A percentile compares a stretch with the other conserved stretches of the same genome.
These are phyloP conservation scores for Escovopsis weberi DNA, from an alignment of 2,329 filamentous ascomycete genomes.

Conservation along the genomic window DNA sequence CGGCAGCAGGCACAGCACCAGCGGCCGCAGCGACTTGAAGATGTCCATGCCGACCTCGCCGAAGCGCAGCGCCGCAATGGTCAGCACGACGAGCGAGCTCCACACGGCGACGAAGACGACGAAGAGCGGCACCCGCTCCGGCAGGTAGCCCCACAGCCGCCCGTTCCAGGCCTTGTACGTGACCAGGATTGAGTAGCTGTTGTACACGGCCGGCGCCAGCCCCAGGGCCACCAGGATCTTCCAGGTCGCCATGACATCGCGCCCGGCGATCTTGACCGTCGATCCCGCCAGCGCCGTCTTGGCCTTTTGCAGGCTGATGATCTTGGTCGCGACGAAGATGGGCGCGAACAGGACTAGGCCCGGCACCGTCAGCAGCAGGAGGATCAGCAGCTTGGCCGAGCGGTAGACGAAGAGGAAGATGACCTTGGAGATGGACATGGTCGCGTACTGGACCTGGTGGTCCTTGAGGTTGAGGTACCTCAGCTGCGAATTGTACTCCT, in stretches of 20 bases:
- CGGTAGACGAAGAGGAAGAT: slow-evolving; percentile 68
- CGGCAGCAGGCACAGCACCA: slow-evolving; percentile 74
- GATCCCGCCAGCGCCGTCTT: slow-evolving; percentile 72
- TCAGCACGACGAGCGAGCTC: slow-evolving; percentile 73
- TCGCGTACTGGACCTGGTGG: slow-evolving; percentile 87
- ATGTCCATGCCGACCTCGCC: slow-evolving; percentile 99
- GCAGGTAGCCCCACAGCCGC: slow-evolving; percentile 68
- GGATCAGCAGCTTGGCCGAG: slow-evolving; percentile 57
- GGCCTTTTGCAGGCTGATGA: slow-evolving; percentile 70
- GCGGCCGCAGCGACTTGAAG: slow-evolving; percentile 78
- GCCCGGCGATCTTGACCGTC: slow-evolving; percentile 75
- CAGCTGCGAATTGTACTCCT: slow-evolving; percentile 75
- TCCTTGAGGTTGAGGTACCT: slow-evolving; percentile 78
- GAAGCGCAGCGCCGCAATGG: slow-evolving; percentile 84
- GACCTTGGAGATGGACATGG: slow-evolving; percentile 63
- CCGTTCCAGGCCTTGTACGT: slow-evolving; percentile 69
- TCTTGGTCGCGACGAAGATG: slow-evolving; percentile 71
- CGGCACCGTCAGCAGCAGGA: slow-evolving; percentile 71
- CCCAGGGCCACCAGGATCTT: slow-evolving; percentile 81
- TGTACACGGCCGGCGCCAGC: slow-evolving; percentile 68
- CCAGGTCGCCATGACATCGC: slow-evolving; percentile 88
- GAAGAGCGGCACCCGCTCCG: slow-evolving; percentile 68
- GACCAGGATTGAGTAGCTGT: slow-evolving; percentile 62
- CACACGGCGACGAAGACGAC: slow-evolving; percentile 59
- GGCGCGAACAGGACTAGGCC: slow-evolving; percentile 79